phyloP scores from a whole-genome alignment of 2,329 filamentous ascomycete species.

The Botrytis aclada region DNA sequence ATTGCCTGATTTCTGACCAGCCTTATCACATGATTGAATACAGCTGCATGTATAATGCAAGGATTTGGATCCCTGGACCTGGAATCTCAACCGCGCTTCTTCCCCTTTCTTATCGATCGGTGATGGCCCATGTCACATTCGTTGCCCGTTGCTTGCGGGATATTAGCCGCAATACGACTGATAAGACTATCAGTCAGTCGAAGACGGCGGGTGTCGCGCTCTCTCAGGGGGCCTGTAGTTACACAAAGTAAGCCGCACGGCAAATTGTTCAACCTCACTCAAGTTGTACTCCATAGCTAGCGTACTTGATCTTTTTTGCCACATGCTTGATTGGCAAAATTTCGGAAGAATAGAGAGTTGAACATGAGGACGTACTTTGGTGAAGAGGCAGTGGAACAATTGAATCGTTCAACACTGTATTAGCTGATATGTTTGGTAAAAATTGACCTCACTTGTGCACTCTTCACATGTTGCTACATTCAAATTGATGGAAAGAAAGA shows the following conservation, averaged over 20 bases:
- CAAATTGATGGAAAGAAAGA: neutral
- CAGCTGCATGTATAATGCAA: conserved; percentile 22
- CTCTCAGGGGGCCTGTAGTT: conserved; percentile 5
- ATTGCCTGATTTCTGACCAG: conserved; percentile 10
- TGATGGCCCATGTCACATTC: neutral
- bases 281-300: neutral
- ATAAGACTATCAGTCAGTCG: neutral
- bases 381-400: neutral
- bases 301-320: neutral
- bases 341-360: neutral
- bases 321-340: neutral
- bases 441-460: neutral
- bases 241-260: conserved; percentile 15
- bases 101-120: conserved; percentile 3
- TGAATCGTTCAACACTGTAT: neutral
- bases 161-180: conserved; percentile 14
- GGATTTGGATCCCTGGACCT: conserved; percentile 19
- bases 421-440: neutral
- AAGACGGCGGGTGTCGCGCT: conserved; percentile 12
- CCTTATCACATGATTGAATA: conserved; percentile 23
- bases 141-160: conserved; percentile 1
- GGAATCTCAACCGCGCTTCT: conserved; percentile 6
- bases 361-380: neutral
- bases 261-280: conserved; percentile 15
- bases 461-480: neutral